Percentiles rank a stretch among this genome's conserved stretches.
phyloP scores from a whole-genome alignment of 202 grass and related monocot species.

The Brachypodium distachyon region DNA sequence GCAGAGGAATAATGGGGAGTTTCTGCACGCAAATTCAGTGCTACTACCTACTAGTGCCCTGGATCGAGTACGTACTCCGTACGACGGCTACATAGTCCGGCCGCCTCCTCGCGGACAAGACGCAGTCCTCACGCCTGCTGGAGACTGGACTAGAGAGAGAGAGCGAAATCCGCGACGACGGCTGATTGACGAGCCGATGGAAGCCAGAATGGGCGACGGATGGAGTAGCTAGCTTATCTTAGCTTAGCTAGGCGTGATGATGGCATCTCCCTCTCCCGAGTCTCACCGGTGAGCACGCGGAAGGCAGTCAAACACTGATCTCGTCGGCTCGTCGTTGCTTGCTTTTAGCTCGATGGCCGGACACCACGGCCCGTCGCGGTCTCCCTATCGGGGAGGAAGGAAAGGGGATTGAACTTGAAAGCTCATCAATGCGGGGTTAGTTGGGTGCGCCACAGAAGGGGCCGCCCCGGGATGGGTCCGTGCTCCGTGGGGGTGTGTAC shows the following conservation, averaged over 20 bases:
- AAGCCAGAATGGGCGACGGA: background rate
- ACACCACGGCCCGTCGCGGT: background rate
- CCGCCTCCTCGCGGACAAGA: background rate
- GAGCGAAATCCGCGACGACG: background rate
- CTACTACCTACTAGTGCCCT: background rate
- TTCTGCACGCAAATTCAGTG: background rate
- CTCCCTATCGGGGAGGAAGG: background rate
- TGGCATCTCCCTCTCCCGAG: background rate
- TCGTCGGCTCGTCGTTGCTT: background rate
- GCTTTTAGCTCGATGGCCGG: background rate
- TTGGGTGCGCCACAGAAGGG: constrained; percentile 18
- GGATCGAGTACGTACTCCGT: no score
- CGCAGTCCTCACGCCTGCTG: background rate
- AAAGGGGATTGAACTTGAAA: background rate
- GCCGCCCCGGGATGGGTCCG: no score
- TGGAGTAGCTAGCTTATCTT: background rate
- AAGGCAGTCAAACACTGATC: background rate
- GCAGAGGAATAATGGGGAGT: background rate
- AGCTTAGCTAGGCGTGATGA: background rate
- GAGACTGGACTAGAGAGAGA: no score
- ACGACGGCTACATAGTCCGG: background rate
- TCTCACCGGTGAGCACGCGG: background rate
- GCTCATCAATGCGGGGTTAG: constrained; percentile 46
- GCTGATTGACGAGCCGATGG: no score
- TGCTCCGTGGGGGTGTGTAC: background rate